phyloP scores from a whole-genome alignment of 495 filamentous ascomycete genomes.

The Achaetomiella virescens region DNA sequence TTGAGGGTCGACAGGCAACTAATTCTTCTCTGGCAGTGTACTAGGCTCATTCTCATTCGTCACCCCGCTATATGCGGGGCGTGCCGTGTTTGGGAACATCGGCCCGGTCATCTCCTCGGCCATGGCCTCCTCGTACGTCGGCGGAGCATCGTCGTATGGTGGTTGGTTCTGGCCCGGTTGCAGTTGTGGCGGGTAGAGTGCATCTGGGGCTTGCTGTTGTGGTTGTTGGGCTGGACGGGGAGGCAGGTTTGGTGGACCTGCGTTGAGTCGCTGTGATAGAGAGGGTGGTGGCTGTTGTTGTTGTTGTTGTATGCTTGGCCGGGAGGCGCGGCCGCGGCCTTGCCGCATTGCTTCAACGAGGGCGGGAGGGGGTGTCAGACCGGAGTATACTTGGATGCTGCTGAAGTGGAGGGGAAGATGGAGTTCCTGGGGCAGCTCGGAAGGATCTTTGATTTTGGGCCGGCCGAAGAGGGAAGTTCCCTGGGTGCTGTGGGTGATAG shows the following conservation, averaged over 20 bases:
- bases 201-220: conserved; percentile 25
- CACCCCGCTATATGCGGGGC: conserved; percentile 44
- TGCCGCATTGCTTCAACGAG: conserved; percentile 61
- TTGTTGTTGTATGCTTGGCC: conserved; percentile 4
- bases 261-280: conserved; percentile 1
- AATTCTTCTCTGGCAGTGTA: conserved; percentile 26
- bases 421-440: conserved; percentile 55
- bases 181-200: conserved; percentile 45
- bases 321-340: conserved; percentile 4
- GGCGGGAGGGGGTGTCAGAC: conserved; percentile 72
- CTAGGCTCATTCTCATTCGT: conserved; percentile 46
- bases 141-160: conserved; percentile 58
- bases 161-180: conserved; percentile 33
- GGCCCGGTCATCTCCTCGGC: conserved; percentile 58
- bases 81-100: conserved; percentile 25
- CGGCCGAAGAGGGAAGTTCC: conserved; percentile 9
- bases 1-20: no score
- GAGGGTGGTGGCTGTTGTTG: conserved; percentile 14
- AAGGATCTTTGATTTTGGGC: conserved; percentile 16
- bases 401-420: conserved; percentile 72
- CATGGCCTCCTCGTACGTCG: conserved; percentile 89
- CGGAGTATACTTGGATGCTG: conserved; percentile 73
- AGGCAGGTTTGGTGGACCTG: conserved; percentile 15
- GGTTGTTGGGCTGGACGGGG: conserved; percentile 14
- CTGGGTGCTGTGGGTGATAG: conserved; percentile 7